These are phyloP conservation scores for Boletus smithii DNA, from an alignment of 1,284 basidiomycete genomes.

Conservation along the genomic window DNA sequence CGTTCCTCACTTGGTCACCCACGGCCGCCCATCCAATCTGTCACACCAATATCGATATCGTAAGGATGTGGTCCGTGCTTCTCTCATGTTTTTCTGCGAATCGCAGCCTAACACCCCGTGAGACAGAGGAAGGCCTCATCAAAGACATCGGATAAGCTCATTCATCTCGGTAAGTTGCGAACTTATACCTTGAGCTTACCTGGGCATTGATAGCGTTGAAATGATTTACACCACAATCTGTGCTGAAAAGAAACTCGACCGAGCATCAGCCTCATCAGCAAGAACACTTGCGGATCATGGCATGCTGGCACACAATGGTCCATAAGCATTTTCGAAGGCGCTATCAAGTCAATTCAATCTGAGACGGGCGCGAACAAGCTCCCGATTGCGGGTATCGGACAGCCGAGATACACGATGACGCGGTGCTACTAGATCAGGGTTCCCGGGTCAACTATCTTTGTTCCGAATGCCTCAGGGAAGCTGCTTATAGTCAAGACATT, in stretches of 20 bases:
- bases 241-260: slow-evolving; percentile 2
- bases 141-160: slow-evolving; percentile 10
- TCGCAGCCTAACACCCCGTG: slow-evolving; percentile 10
- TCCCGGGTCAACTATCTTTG: slow-evolving; percentile 24
- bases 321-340: background rate
- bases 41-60: slow-evolving; percentile 12
- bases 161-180: slow-evolving; percentile 15
- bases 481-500: slow-evolving; percentile 24
- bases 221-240: slow-evolving; percentile 5
- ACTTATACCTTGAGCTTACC: too few relatives aligned
- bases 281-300: slow-evolving; percentile 11
- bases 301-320: background rate
- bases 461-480: slow-evolving; percentile 25
- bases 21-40: slow-evolving; percentile 9
- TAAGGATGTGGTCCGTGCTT: slow-evolving; percentile 1
- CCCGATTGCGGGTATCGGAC: slow-evolving; percentile 9
- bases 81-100: slow-evolving; percentile 5
- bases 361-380: slow-evolving; percentile 10
- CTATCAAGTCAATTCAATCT: slow-evolving; percentile 6
- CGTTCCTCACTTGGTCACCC: slow-evolving; percentile 7
- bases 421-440: slow-evolving; percentile 23
- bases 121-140: too few relatives aligned
- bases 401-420: slow-evolving; percentile 23
- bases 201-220: slow-evolving; percentile 3
- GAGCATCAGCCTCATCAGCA: background rate